Evolutionary conservation across 2,329 filamentous ascomycete species (phyloP).

Genomic region (Rhinocladiella mackenziei): DNA sequence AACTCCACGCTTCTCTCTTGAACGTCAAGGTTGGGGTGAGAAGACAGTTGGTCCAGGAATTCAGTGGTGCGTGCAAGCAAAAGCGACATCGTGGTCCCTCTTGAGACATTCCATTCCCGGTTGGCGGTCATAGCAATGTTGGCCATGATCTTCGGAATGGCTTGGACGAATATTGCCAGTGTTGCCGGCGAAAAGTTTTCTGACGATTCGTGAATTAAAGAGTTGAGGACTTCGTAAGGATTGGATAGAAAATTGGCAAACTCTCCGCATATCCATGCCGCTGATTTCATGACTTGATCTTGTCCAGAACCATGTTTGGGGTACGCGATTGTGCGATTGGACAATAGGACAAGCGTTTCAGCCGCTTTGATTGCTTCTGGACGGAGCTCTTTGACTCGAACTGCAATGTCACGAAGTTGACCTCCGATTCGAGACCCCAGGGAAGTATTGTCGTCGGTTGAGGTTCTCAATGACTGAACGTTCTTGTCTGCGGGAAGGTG

Average conservation of each 20-base stretch:
- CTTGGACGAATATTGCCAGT: slow-evolving; percentile 76
- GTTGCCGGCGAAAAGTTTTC: slow-evolving; percentile 58
- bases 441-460: slow-evolving; percentile 23
- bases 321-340: slow-evolving; percentile 57
- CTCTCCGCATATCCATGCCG: slow-evolving; percentile 85
- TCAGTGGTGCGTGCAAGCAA: slow-evolving; percentile 78
- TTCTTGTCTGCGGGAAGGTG: slow-evolving; percentile 24
- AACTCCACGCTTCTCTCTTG: slow-evolving; percentile 94
- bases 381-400: slow-evolving; percentile 82
- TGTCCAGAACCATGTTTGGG: slow-evolving; percentile 49
- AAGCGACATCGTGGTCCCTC: slow-evolving; percentile 70
- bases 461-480: slow-evolving; percentile 17
- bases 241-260: slow-evolving; percentile 69
- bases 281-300: slow-evolving; percentile 65
- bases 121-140: slow-evolving; percentile 63
- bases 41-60: slow-evolving; percentile 71
- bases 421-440: slow-evolving; percentile 60
- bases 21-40: slow-evolving; percentile 85
- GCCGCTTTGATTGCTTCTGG: slow-evolving; percentile 76
- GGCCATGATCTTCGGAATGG: slow-evolving; percentile 79
- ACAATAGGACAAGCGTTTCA: slow-evolving; percentile 63
- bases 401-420: slow-evolving; percentile 84
- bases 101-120: slow-evolving; percentile 65
- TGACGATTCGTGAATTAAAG: slow-evolving; percentile 65
- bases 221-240: slow-evolving; percentile 68